These are phyloP conservation scores for Gossypium stocksii DNA, from an alignment of 345 rosid species.

Conservation along the genomic window DNA sequence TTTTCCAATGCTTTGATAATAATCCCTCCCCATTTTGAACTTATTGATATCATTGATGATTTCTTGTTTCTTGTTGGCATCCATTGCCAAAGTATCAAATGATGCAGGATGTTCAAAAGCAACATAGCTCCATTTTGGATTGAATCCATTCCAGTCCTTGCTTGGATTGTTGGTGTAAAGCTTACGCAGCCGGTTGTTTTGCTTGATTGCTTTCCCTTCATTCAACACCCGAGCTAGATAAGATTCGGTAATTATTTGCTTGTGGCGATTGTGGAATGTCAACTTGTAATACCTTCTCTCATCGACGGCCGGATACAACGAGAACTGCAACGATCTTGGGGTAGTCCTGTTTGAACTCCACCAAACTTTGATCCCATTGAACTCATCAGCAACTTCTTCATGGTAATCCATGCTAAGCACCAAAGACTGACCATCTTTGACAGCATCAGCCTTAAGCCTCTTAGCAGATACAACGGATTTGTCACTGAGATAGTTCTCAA, in stretches of 20 bases:
- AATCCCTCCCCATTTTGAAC: conserved; percentile 27
- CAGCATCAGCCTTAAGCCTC: conserved; percentile 42
- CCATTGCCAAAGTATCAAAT: conserved; percentile 62
- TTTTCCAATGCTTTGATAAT: conserved; percentile 52
- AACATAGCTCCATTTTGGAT: conserved; percentile 36
- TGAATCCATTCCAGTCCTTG: conserved; percentile 18
- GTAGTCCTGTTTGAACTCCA: conserved; percentile 31
- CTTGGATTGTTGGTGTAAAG: conserved; percentile 41
- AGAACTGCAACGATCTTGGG: neutral
- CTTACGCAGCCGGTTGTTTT: conserved; percentile 39
- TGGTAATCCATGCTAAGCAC: conserved; percentile 40
- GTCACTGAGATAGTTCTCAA: conserved; percentile 40
- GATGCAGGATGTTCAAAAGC: conserved; percentile 57
- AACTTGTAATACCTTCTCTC: conserved; percentile 39
- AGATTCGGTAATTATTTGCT: conserved; percentile 24
- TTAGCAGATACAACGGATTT: conserved; percentile 34
- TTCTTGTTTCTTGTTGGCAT: conserved; percentile 41
- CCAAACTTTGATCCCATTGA: conserved; percentile 36
- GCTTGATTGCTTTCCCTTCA: conserved; percentile 30
- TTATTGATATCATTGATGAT: conserved; percentile 45
- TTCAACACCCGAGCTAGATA: conserved; percentile 32
- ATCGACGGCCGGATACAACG: conserved; percentile 19
- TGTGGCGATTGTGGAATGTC: conserved; percentile 34
- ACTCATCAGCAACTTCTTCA: conserved; percentile 42
- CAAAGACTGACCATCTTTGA: conserved; percentile 32